A percentile compares a stretch with the other conserved stretches of the same genome.
These are phyloP conservation scores for Eruca vesicaria DNA, from an alignment of 441 rosid genomes.

Conservation along the genomic window DNA sequence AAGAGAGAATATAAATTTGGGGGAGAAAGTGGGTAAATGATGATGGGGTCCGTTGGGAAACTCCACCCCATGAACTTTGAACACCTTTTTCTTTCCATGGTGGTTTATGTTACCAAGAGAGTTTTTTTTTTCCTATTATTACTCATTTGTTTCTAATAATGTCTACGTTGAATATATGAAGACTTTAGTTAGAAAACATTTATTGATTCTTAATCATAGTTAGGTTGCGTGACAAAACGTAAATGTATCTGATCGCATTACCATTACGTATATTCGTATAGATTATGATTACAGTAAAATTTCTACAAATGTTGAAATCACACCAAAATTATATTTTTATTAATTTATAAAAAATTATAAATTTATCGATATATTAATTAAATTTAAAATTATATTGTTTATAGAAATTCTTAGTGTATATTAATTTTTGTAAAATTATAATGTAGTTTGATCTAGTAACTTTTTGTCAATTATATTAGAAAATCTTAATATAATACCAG, in stretches of 20 bases:
- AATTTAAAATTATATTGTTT: no score
- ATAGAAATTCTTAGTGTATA: no score
- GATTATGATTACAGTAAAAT: background rate
- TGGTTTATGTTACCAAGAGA: background rate
- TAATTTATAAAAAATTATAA: no score
- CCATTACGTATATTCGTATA: background rate
- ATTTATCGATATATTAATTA: no score
- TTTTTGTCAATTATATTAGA: background rate
- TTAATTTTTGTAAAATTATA: no score
- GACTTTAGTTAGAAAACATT: background rate
- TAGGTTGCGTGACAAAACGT: background rate
- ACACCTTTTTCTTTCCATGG: conserved; percentile 1
- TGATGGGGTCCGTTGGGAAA: conserved; percentile 29
- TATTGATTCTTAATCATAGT: background rate
- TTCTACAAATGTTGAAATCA: no score
- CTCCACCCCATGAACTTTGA: conserved; percentile 11
- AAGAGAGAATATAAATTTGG: conserved; percentile 31
- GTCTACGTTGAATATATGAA: conserved; percentile 2
- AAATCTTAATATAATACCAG: background rate
- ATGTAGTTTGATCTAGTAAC: background rate
- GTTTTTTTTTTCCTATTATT: background rate
- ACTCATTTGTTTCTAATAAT: background rate
- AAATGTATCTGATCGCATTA: background rate
- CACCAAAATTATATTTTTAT: no score
- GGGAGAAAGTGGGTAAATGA: conserved; percentile 29